These are phyloP conservation scores for Clarireedia paspali DNA, from an alignment of 2,329 filamentous ascomycete genomes.

Conservation along the genomic window DNA sequence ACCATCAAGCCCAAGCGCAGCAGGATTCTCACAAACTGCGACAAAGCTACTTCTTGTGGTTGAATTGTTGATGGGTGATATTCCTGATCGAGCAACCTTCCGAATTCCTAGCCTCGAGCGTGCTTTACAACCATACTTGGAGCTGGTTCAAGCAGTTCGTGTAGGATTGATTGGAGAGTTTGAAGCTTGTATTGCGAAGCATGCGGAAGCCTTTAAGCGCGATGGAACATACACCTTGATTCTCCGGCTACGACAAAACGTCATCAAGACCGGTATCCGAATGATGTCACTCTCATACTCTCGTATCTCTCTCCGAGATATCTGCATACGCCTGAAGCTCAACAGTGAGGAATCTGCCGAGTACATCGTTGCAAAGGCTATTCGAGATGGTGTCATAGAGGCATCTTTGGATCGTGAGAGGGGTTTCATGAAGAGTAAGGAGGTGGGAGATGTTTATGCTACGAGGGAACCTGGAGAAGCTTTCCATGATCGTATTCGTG, in stretches of 20 bases:
- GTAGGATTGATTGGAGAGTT: constrained; percentile 96
- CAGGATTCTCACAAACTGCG: constrained; percentile 91
- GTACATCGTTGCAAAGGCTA: constrained; percentile 98
- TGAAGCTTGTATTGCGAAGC: constrained; percentile 72
- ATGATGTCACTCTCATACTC: constrained; percentile 99
- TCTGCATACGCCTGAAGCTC: constrained; percentile 88
- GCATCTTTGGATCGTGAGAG: constrained; percentile 88
- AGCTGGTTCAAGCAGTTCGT: constrained; percentile 88
- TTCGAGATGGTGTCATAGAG: constrained; percentile 94
- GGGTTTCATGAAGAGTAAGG: constrained; percentile 98
- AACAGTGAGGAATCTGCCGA: constrained; percentile 96
- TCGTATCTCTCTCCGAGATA: constrained; percentile 91
- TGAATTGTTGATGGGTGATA: constrained; percentile 96
- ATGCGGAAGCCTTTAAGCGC: constrained; percentile 78
- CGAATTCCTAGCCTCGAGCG: constrained; percentile 81
- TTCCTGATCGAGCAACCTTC: constrained; percentile 91
- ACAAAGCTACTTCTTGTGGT: constrained; percentile 96
- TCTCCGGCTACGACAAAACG: constrained; percentile 89
- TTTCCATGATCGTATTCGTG: constrained; percentile 93
- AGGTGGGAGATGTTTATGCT: constrained; percentile 90
- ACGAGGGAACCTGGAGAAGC: constrained; percentile 93
- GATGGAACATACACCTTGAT: constrained; percentile 96
- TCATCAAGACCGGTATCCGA: constrained; percentile 98
- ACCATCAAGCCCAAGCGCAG: constrained; percentile 78
- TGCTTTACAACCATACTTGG: constrained; percentile 84